Evolutionary conservation across 2,329 filamentous ascomycete genomes (phyloP).

Genomic region (Hypoxylon sp.): DNA sequence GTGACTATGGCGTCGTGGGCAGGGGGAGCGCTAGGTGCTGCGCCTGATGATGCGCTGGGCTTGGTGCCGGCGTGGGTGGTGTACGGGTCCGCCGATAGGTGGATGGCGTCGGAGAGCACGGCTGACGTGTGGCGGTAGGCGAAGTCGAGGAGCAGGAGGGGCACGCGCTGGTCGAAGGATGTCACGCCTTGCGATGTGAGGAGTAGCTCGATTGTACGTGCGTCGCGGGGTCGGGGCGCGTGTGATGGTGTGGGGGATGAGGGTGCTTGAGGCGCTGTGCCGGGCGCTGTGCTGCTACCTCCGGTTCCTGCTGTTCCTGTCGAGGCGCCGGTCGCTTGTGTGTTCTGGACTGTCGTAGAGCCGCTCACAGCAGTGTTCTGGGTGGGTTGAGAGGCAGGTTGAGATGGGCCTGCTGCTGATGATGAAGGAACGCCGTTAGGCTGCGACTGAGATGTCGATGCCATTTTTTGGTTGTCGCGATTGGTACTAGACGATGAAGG

Average conservation of each 20-base stretch:
- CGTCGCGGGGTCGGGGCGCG: constrained; percentile 78
- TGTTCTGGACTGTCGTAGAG: constrained; percentile 55
- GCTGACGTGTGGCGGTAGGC: constrained; percentile 85
- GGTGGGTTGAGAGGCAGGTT: constrained; percentile 48
- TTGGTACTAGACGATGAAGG: constrained; percentile 11
- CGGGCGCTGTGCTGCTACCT: constrained; percentile 37
- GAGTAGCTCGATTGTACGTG: constrained; percentile 83
- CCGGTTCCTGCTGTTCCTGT: constrained; percentile 20
- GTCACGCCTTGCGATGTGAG: constrained; percentile 84
- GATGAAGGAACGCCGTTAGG: constrained; percentile 67
- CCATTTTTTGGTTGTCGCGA: constrained; percentile 48
- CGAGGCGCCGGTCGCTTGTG: constrained; percentile 44
- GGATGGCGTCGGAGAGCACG: constrained; percentile 78
- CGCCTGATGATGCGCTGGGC: constrained; percentile 65
- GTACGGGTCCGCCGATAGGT: constrained; percentile 78
- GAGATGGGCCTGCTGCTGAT: constrained; percentile 55
- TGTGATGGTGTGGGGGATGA: constrained; percentile 47
- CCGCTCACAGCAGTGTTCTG: constrained; percentile 45
- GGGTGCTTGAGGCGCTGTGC: constrained; percentile 50
- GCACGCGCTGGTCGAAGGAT: constrained; percentile 85
- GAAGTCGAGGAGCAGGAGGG: constrained; percentile 86
- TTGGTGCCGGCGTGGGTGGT: constrained; percentile 69
- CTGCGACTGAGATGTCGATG: constrained; percentile 59
- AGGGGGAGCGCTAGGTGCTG: constrained; percentile 62
- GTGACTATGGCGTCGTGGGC: constrained; percentile 70